These are phyloP conservation scores for Plectosphaerella cucumerina DNA, from an alignment of 2,329 filamentous ascomycete species.

Conservation along the genomic window DNA sequence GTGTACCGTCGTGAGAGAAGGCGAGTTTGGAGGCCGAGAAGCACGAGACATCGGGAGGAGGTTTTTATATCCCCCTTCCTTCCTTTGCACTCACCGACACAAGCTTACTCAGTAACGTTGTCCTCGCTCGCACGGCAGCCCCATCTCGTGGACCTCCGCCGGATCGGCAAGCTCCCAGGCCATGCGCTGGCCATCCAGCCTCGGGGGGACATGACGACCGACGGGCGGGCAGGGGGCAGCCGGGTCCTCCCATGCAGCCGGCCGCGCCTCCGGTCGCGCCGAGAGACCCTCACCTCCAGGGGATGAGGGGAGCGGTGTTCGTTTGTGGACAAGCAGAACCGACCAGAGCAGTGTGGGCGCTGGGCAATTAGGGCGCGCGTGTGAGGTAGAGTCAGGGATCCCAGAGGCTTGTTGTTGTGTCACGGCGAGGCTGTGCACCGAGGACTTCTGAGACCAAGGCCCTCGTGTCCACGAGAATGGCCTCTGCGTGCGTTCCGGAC, in stretches of 20 bases:
- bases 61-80: slow-evolving; percentile 17
- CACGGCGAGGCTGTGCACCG: no score
- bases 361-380: neutral
- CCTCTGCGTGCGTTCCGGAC: no score
- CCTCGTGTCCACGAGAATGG: no score
- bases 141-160: slow-evolving; percentile 2
- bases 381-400: no score
- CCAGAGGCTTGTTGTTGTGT: no score
- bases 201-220: neutral
- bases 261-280: neutral
- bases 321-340: neutral
- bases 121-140: neutral
- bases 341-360: neutral
- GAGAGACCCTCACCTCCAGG: neutral
- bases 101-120: neutral
- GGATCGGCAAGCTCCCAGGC: neutral
- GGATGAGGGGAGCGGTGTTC: neutral
- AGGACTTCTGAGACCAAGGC: no score
- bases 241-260: neutral
- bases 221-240: neutral
- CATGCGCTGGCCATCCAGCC: neutral
- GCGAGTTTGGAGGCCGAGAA: slow-evolving; percentile 1
- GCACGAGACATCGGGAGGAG: neutral
- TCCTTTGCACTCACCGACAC: neutral
- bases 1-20: slow-evolving; percentile 2